A percentile compares a stretch with the other conserved stretches of the same genome.
These are phyloP conservation scores for Actinomucor elegans DNA, from an alignment of 371 early-diverging fungal genomes.

Conservation along the genomic window DNA sequence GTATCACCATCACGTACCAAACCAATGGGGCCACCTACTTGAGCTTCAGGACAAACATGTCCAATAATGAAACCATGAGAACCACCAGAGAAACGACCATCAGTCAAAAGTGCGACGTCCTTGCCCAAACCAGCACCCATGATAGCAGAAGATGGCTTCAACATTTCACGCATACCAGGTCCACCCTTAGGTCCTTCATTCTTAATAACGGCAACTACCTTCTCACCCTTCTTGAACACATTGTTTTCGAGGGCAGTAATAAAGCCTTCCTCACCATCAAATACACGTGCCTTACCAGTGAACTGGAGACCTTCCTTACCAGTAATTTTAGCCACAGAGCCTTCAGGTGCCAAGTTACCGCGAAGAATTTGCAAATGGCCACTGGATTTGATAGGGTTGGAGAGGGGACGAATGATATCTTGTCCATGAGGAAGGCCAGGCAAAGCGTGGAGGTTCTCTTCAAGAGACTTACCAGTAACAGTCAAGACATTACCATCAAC, in stretches of 20 bases:
- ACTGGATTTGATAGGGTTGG: constrained; percentile 83
- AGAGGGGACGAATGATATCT: constrained; percentile 79
- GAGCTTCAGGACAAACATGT: constrained; percentile 96
- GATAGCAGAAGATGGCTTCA: constrained; percentile 94
- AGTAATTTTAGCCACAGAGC: constrained; percentile 97
- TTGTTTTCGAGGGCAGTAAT: constrained; percentile 79
- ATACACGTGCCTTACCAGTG: constrained; percentile 85
- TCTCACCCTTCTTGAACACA: constrained; percentile 74
- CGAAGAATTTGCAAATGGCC: constrained; percentile 91
- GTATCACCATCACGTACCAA: constrained; percentile 84
- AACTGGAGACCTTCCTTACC: constrained; percentile 95
- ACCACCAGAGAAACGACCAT: constrained; percentile 97
- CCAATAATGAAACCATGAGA: constrained; percentile 97
- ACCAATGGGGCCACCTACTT: constrained; percentile 94
- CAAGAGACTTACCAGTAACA: constrained; percentile 84
- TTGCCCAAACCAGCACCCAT: constrained; percentile 98
- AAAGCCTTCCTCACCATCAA: constrained; percentile 90
- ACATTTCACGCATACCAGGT: constrained; percentile 92
- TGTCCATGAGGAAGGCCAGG: constrained; percentile 74
- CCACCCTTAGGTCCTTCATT: constrained; percentile 89
- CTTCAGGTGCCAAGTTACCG: constrained; percentile 93
- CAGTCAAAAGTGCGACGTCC: constrained; percentile 93
- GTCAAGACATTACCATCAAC: constrained; percentile 77
- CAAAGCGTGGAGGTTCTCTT: constrained; percentile 70
- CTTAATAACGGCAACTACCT: constrained; percentile 73